A percentile compares a stretch with the other conserved stretches of the same genome.
These are phyloP conservation scores for Pleomassaria siparia DNA, from an alignment of 2,329 filamentous ascomycete genomes.

Conservation along the genomic window DNA sequence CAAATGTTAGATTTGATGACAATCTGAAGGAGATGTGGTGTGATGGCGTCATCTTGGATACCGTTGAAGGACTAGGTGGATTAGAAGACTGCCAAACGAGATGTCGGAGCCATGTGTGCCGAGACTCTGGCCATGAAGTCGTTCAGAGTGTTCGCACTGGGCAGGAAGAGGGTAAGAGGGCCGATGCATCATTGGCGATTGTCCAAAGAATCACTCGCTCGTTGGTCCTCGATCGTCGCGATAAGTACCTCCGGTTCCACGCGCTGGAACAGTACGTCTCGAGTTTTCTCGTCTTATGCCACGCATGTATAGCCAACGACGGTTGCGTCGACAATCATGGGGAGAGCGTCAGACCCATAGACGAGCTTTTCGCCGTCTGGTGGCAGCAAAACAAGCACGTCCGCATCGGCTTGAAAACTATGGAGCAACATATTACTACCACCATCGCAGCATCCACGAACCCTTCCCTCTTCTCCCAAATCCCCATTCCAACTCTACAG, in stretches of 20 bases:
- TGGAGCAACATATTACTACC: slow-evolving; percentile 13
- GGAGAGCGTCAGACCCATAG: slow-evolving; percentile 5
- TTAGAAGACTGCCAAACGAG: slow-evolving; percentile 28
- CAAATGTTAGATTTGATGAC: slow-evolving; percentile 23
- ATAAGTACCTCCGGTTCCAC: slow-evolving; percentile 33
- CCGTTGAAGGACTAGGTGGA: slow-evolving; percentile 25
- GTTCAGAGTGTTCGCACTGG: slow-evolving; percentile 12
- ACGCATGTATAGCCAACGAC: slow-evolving; percentile 15
- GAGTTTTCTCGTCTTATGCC: slow-evolving; percentile 30
- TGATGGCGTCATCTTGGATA: slow-evolving; percentile 27
- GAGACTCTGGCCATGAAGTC: slow-evolving; percentile 15
- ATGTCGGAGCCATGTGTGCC: slow-evolving; percentile 29
- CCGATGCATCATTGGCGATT: slow-evolving; percentile 18
- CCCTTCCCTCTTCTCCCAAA: neutral
- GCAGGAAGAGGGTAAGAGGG: slow-evolving; percentile 7
- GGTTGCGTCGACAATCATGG: slow-evolving; percentile 1
- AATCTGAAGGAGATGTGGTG: slow-evolving; percentile 27
- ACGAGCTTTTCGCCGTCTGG: slow-evolving; percentile 31
- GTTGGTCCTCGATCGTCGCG: slow-evolving; percentile 30
- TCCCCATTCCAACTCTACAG: neutral
- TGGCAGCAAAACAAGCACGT: slow-evolving; percentile 26
- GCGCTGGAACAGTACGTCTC: slow-evolving; percentile 26
- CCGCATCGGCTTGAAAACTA: slow-evolving; percentile 12
- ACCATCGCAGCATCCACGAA: neutral
- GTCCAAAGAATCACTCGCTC: slow-evolving; percentile 26